phyloP scores from a whole-genome alignment of 2,329 filamentous ascomycete genomes.

The Raffaelea arxii region DNA sequence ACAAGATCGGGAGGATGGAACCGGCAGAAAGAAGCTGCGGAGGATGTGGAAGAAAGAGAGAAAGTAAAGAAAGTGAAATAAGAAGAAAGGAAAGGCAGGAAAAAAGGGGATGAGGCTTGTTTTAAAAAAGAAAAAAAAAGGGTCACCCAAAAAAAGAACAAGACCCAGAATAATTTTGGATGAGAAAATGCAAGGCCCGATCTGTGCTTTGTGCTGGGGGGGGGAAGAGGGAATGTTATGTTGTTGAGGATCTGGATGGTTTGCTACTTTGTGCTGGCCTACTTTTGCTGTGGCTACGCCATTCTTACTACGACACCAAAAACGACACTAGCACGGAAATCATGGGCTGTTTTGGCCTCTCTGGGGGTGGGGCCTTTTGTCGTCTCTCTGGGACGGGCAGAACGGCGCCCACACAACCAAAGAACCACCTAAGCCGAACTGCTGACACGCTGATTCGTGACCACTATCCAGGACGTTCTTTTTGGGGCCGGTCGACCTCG shows the following conservation, averaged over 20 bases:
- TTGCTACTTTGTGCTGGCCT: no score
- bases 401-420: no score
- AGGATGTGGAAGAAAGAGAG: background rate
- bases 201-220: background rate
- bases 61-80: slow-evolving; percentile 4
- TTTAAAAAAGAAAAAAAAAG: background rate
- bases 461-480: background rate
- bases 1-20: slow-evolving; percentile 5
- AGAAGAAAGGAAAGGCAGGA: slow-evolving; percentile 4
- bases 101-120: background rate
- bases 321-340: no score
- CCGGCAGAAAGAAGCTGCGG: background rate
- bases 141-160: background rate
- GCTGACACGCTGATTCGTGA: slow-evolving; percentile 33
- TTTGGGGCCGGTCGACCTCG: no score
- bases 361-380: no score
- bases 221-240: no score
- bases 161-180: background rate
- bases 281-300: no score
- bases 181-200: background rate
- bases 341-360: no score
- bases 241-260: no score
- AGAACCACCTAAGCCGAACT: slow-evolving; percentile 22
- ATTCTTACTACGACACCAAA: no score
- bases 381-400: no score